Conservation (phyloP, 805 yeast species). For the Teunomyces cretensis region DNA sequence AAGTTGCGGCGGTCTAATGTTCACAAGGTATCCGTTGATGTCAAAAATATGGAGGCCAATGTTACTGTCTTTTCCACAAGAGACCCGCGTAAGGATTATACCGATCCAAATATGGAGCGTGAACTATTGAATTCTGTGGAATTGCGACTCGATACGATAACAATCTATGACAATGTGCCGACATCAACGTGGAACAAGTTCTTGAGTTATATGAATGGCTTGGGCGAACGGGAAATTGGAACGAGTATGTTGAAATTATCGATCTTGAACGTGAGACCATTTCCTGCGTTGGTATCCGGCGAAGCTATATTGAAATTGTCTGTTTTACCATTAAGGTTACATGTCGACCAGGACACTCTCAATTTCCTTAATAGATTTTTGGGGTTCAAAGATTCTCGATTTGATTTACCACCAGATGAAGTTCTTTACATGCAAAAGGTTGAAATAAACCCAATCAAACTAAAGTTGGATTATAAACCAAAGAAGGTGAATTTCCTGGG, state of each 20-base stretch:
- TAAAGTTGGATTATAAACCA: slow-evolving; percentile 88
- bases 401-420: slow-evolving; percentile 65
- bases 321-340: slow-evolving; percentile 73
- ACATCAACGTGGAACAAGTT: slow-evolving; percentile 91
- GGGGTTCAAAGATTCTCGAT: slow-evolving; percentile 73
- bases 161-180: slow-evolving; percentile 73
- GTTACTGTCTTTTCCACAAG: slow-evolving; percentile 46
- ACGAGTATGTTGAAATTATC: slow-evolving; percentile 58
- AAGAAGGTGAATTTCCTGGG: slow-evolving; percentile 85
- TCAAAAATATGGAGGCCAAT: slow-evolving; percentile 51
- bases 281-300: slow-evolving; percentile 59
- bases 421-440: slow-evolving; percentile 67
- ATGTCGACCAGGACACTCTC: slow-evolving; percentile 90
- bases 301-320: slow-evolving; percentile 58
- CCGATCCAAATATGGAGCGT: slow-evolving; percentile 32
- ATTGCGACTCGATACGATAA: slow-evolving; percentile 53
- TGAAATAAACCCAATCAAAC: slow-evolving; percentile 54
- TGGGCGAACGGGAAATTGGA: slow-evolving; percentile 70
- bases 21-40: slow-evolving; percentile 59
- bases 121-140: slow-evolving; percentile 51
- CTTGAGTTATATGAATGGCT: slow-evolving; percentile 63
- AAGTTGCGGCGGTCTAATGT: slow-evolving; percentile 62
- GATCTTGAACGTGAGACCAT: slow-evolving; percentile 64
- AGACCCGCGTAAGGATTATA: slow-evolving; percentile 42
- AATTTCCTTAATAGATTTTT: slow-evolving; percentile 80